Evolutionary conservation across 2,329 filamentous ascomycete species (phyloP).

Genomic region (Tetracladium maxilliforme): DNA sequence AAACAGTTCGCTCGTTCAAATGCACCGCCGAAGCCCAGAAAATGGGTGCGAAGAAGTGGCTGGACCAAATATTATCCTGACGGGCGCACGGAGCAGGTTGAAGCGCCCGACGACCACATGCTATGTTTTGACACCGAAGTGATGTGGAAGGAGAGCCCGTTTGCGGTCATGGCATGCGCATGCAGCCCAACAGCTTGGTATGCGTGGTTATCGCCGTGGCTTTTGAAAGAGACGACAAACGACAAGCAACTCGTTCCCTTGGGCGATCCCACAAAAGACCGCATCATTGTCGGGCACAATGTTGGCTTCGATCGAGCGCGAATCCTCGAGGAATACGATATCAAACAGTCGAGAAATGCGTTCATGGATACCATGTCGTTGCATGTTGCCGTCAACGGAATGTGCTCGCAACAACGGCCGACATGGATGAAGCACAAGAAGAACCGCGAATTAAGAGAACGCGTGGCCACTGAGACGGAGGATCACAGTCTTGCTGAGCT

Average conservation of each 20-base stretch:
- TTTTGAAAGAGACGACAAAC: slow-evolving; percentile 66
- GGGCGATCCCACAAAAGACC: slow-evolving; percentile 57
- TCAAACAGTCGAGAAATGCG: slow-evolving; percentile 68
- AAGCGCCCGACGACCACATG: slow-evolving; percentile 65
- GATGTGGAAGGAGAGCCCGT: slow-evolving; percentile 85
- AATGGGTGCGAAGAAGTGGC: slow-evolving; percentile 69
- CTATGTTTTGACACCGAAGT: slow-evolving; percentile 94
- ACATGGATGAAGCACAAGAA: slow-evolving; percentile 98
- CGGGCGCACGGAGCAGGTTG: slow-evolving; percentile 56
- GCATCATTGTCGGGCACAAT: slow-evolving; percentile 86
- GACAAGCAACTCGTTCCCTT: slow-evolving; percentile 75
- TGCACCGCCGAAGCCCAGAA: slow-evolving; percentile 42
- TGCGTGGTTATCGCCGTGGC: slow-evolving; percentile 91
- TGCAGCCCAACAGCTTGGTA: slow-evolving; percentile 88
- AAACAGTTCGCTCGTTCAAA: slow-evolving; percentile 56
- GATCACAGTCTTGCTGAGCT: slow-evolving; percentile 57
- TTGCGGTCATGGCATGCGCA: slow-evolving; percentile 94
- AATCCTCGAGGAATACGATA: slow-evolving; percentile 74
- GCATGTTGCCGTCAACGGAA: slow-evolving; percentile 94
- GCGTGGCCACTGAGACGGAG: slow-evolving; percentile 56
- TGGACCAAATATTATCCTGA: slow-evolving; percentile 88
- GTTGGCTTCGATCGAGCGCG: slow-evolving; percentile 88
- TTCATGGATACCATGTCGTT: slow-evolving; percentile 98
- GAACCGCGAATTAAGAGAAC: slow-evolving; percentile 69
- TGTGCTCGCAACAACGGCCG: slow-evolving; percentile 92